Conservation (phyloP, 148 eudicot genomes). For the Camellia lanceoleosa region DNA sequence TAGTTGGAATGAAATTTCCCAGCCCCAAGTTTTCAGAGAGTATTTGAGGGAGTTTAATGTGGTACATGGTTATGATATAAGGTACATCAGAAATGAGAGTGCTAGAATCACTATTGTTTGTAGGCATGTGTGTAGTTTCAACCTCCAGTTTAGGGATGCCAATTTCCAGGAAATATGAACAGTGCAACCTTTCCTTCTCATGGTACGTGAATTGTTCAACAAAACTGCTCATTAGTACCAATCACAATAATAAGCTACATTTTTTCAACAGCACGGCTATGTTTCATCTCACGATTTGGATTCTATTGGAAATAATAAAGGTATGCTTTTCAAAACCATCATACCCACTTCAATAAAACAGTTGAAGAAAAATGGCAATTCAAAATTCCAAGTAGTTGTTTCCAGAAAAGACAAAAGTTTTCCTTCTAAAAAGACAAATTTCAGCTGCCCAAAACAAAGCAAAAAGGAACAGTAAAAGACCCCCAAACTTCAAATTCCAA, state of each 20-base stretch:
- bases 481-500: background rate
- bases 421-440: too few species aligned
- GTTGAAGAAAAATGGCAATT: background rate
- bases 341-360: background rate
- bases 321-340: background rate
- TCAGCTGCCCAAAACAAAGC: background rate
- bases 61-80: too few species aligned
- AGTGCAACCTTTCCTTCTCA: background rate
- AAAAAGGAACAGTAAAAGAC: background rate
- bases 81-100: too few species aligned
- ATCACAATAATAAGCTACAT: background rate
- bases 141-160: background rate
- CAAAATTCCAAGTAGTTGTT: background rate
- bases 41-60: too few species aligned
- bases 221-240: background rate
- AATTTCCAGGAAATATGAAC: background rate
- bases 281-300: background rate
- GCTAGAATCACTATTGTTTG: too few species aligned
- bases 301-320: background rate
- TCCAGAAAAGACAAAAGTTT: background rate
- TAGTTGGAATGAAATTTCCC: too few species aligned
- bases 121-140: background rate
- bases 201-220: background rate
- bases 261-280: background rate
- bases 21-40: too few species aligned